Evolutionary conservation across 371 early-diverging fungal genomes (phyloP), one percentile per base, ranked within the genome.

Genomic region (Sanchytrium tribonematis): DNA sequence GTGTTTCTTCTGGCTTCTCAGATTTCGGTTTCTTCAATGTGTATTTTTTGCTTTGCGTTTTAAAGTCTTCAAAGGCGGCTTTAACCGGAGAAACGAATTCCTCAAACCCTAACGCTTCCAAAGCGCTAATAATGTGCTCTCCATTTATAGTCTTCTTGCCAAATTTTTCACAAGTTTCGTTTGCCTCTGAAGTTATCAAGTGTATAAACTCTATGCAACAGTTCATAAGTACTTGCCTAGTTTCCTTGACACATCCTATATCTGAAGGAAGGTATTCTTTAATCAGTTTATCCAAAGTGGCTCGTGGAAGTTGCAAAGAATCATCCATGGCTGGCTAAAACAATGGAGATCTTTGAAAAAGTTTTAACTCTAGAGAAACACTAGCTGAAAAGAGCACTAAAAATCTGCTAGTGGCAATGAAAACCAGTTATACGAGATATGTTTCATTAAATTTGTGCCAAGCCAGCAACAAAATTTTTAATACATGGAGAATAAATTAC

Each of bases 121-220:
- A 78, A 1, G 98, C 93, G 1, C 85, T 74, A 31, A 93, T 80
- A 1, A 99, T 89, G 77, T 99, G 98, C 72, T 98, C 97, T 29
- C 91, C 91, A 0, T 90, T 88, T 71, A 99, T 98, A 1, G 98
- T 98, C 80, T 98, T 99, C 76, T 92, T 95, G 27, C 86, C 82
- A 71, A 93, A 94, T 73, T 90, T 91, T 75, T 97, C 98, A 77
- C 97, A 97, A 29, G 89, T 85, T 67, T 92, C 92, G 78, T 97
- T 98, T 17, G 99, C 91, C 72, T 93, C 90, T 0, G 90, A 85
- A 29, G 76, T 66, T 5, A 80, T 69, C 29, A 74, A 68, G 68
- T 77, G 76, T 1, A 80, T 65, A 70, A 80, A 78, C 69, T 74
- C 71, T 32, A 89, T 89, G 77, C 94, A 93, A 74, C 92, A 90